Evolutionary conservation across 2,329 filamentous ascomycete genomes (phyloP).

Genomic region (Neonectria punicea): DNA sequence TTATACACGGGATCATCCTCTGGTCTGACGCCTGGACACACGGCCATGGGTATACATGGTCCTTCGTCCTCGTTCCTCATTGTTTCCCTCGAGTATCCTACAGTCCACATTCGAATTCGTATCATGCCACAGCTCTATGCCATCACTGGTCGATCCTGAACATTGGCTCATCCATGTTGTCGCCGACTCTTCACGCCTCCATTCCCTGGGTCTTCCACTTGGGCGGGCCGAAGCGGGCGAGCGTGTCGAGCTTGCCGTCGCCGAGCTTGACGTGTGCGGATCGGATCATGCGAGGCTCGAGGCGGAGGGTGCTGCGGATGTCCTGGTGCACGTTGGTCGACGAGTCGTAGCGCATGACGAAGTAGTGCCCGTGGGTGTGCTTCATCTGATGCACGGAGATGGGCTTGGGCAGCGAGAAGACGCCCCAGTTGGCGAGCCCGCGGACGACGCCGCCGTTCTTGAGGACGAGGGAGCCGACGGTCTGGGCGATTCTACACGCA

Average conservation of each 20-base stretch:
- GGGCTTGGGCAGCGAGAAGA: slow-evolving; percentile 85
- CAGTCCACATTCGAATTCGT: slow-evolving; percentile 19
- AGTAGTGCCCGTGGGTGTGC: slow-evolving; percentile 92
- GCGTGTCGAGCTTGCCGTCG: slow-evolving; percentile 64
- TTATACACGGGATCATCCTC: slow-evolving; percentile 41
- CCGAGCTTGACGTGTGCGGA: slow-evolving; percentile 90
- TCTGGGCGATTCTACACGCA: slow-evolving; percentile 79
- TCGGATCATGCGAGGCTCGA: slow-evolving; percentile 92
- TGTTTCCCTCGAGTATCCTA: slow-evolving; percentile 33
- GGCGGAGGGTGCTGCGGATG: slow-evolving; percentile 77
- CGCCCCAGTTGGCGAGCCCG: slow-evolving; percentile 94
- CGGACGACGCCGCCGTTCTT: slow-evolving; percentile 88
- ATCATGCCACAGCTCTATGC: background rate
- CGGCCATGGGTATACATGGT: slow-evolving; percentile 15
- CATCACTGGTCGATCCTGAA: background rate
- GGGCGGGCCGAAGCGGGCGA: slow-evolving; percentile 60
- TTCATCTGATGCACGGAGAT: slow-evolving; percentile 83
- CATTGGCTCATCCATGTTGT: background rate
- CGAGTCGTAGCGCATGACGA: slow-evolving; percentile 95
- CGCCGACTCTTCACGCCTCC: slow-evolving; percentile 40
- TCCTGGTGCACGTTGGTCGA: slow-evolving; percentile 77
- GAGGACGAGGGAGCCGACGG: slow-evolving; percentile 85
- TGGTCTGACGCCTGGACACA: slow-evolving; percentile 31
- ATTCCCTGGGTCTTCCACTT: slow-evolving; percentile 57
- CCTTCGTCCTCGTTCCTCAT: slow-evolving; percentile 9